Percentiles rank a stretch among this genome's conserved stretches.
Evolutionary conservation across 257 asterid species (phyloP).

Genomic region (Plantago ovata): DNA sequence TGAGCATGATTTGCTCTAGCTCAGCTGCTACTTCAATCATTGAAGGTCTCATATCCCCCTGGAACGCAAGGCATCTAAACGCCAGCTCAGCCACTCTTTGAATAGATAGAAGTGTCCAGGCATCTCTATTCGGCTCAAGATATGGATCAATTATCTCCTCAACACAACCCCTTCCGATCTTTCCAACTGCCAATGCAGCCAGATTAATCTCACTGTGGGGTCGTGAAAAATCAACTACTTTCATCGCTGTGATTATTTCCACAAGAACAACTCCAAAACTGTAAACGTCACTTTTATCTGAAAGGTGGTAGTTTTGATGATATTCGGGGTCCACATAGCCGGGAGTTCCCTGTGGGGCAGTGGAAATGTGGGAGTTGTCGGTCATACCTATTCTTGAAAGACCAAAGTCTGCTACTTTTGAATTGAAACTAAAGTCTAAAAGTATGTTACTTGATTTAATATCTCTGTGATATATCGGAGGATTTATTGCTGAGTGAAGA

Average conservation of each 20-base stretch:
- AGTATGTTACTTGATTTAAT: slow-evolving; percentile 85
- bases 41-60: slow-evolving; percentile 86
- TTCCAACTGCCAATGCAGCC: slow-evolving; percentile 80
- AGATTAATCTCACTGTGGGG: slow-evolving; percentile 73
- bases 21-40: slow-evolving; percentile 95
- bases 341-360: slow-evolving; percentile 32
- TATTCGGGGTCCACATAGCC: slow-evolving; percentile 95
- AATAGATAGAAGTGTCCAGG: slow-evolving; percentile 85
- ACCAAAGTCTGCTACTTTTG: slow-evolving; percentile 91
- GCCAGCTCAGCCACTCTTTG: slow-evolving; percentile 87
- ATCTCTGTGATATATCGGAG: slow-evolving; percentile 91
- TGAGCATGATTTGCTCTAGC: slow-evolving; percentile 75
- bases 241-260: slow-evolving; percentile 78
- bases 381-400: slow-evolving; percentile 87
- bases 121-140: slow-evolving; percentile 79
- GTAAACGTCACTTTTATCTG: slow-evolving; percentile 93
- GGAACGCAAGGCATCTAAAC: slow-evolving; percentile 87
- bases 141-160: slow-evolving; percentile 82
- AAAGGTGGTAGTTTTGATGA: slow-evolving; percentile 90
- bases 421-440: slow-evolving; percentile 60
- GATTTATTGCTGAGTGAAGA: slow-evolving; percentile 72
- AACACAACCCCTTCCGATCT: slow-evolving; percentile 74
- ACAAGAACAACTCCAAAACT: slow-evolving; percentile 95
- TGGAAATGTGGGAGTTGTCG: slow-evolving; percentile 87
- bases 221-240: slow-evolving; percentile 83